Percentiles rank a stretch among this genome's conserved stretches.
Evolutionary conservation across 768 basidiomycete species (phyloP).

Genomic region (Rhodotorula babjevae): DNA sequence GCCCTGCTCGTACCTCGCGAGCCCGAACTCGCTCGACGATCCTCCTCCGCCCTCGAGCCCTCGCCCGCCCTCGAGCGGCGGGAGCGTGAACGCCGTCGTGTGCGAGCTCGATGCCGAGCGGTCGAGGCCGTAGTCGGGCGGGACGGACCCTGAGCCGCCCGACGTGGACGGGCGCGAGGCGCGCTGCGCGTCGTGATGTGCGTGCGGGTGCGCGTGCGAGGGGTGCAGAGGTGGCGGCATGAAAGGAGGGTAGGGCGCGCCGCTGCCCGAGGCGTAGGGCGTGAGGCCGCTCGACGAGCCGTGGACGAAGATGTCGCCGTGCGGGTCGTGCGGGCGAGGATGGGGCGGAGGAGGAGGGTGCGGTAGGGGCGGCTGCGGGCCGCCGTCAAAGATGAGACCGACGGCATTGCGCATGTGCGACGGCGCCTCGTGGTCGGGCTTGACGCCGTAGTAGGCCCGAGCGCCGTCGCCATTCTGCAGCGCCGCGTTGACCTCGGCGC

Average conservation of each 20-base stretch:
- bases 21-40: no score
- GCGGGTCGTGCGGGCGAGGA: not conserved
- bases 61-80: no score
- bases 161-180: not conserved
- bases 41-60: no score
- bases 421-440: no score
- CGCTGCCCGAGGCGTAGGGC: not conserved
- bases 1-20: no score
- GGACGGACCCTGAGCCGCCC: not conserved
- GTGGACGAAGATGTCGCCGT: not conserved
- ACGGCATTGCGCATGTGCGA: no score
- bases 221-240: not conserved
- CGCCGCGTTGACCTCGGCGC: not conserved
- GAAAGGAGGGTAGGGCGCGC: not conserved
- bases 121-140: not conserved
- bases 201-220: not conserved
- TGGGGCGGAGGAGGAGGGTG: no score
- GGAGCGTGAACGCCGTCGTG: not conserved
- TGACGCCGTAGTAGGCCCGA: not conserved
- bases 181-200: not conserved
- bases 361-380: no score
- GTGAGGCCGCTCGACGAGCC: no score
- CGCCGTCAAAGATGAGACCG: no score
- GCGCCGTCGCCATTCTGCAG: not conserved
- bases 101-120: not conserved